These are phyloP conservation scores for Pseudogymnoascus sp. DNA, from an alignment of 2,329 filamentous ascomycete genomes.

Conservation along the genomic window DNA sequence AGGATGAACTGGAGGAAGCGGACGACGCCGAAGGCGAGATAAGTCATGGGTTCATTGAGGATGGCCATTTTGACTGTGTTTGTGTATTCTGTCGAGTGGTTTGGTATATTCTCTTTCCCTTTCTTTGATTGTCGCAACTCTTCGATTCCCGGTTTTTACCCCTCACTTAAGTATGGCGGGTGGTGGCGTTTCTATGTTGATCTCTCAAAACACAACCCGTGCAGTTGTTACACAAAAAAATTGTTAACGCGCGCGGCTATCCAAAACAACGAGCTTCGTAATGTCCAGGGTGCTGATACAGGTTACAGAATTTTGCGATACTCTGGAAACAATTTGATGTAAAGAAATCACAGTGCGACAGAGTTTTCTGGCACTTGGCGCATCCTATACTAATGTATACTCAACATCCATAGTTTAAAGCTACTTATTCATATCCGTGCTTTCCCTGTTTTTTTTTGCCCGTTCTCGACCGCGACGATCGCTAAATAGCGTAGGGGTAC, in stretches of 20 bases:
- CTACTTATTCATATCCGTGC: background rate
- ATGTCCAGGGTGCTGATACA: background rate
- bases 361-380: background rate
- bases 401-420: background rate
- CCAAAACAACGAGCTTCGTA: conserved; percentile 5
- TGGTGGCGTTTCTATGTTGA: conserved; percentile 5
- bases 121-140: background rate
- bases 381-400: background rate
- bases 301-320: background rate
- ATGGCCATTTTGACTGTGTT: background rate
- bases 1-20: conserved; percentile 72
- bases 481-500: background rate
- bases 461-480: conserved; percentile 1
- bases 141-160: background rate
- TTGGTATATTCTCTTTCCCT: background rate
- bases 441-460: conserved; percentile 7
- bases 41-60: conserved; percentile 31
- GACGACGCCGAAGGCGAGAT: conserved; percentile 52
- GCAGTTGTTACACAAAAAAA: background rate
- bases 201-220: background rate
- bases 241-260: conserved; percentile 4
- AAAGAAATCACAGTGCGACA: background rate
- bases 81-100: background rate
- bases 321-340: background rate
- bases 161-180: background rate